Evolutionary conservation across 1,139 yeast species (phyloP), one percentile per base, ranked within the genome.

Genomic region (Blastobotrys elegans): DNA sequence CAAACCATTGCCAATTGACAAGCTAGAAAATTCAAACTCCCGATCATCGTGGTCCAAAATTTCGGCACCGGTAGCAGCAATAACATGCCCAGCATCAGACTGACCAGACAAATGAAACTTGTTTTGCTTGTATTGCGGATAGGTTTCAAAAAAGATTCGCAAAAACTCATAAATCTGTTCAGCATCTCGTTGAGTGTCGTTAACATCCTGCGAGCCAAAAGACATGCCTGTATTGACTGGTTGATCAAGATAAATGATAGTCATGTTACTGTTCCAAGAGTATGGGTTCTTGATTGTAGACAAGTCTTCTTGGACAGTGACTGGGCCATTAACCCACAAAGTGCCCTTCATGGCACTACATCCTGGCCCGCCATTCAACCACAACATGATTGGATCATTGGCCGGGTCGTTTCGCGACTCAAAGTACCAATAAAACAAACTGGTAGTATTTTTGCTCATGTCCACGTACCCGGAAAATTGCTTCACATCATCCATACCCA

Each of bases 71-170:
- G 90, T 86, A 13, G 81, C 89, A 29, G 97, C 97, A 57, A 92
- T 88, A 69, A 90, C 90, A 68, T 90, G 97, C 55, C 97, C 97
- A 50, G 95, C 97, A 65, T 90, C 90, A 18, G 96, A 86, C 71
- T 92, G 97, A 59, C 97, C 97, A 42, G 97, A 94, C 68, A 90
- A 88, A 70, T 89, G 97, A 83, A 92, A 90, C 47, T 78, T 80
- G 53, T 77, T 74, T 30, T 77, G 68, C 45, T 75, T 68, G 71
- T 84, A 87, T 69, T 90, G 80, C 41, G 96, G 95, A 78, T 89
- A 92, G 67, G 87, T 86, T 68, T 85, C 78, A 75, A 84, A 90
- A 73, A 92, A 92, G 64, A 90, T 76, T 63, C 85, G 83, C 68
- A 90, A 76, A 69, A 92, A 89, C 1, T 95, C 95, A 59, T 88